A percentile compares a stretch with the other conserved stretches of the same genome.
Evolutionary conservation across 164 flowering plant genomes (phyloP).

Genomic region (Tinospora cordifolia): DNA sequence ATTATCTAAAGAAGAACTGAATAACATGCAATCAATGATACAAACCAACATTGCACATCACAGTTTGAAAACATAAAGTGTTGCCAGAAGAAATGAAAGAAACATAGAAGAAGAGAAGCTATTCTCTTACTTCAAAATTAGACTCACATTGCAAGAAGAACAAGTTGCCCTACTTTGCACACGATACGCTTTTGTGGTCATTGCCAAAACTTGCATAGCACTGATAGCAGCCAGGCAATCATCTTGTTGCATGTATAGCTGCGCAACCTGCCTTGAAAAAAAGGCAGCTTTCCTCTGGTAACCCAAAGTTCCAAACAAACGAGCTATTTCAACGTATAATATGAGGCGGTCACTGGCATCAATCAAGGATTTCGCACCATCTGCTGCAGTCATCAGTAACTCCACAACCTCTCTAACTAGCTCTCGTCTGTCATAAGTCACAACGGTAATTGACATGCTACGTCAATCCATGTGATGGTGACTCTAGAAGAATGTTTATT

Average conservation of each 20-base stretch:
- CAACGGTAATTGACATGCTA: constrained; percentile 5
- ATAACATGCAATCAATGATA: not conserved
- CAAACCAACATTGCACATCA: not conserved
- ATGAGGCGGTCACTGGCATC: constrained; percentile 91
- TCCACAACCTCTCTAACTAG: constrained; percentile 87
- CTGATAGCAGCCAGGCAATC: constrained; percentile 82
- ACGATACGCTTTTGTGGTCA: constrained; percentile 90
- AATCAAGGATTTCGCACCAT: constrained; percentile 94
- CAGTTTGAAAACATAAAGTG: not conserved
- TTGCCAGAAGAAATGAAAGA: not conserved
- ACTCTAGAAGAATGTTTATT: not conserved
- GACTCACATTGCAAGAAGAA: constrained; percentile 47
- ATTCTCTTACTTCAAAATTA: not conserved
- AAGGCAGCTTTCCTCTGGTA: constrained; percentile 97
- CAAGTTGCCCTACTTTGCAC: constrained; percentile 85
- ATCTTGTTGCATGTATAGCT: constrained; percentile 88
- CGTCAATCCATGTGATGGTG: not conserved
- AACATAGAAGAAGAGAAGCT: not conserved
- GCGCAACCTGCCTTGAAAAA: constrained; percentile 96
- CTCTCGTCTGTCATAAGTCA: constrained; percentile 50
- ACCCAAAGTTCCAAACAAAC: constrained; percentile 86
- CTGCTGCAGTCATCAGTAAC: constrained; percentile 86
- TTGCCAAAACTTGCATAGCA: constrained; percentile 95
- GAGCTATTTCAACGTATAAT: constrained; percentile 89
- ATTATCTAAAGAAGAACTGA: no score